Evolutionary conservation across 805 yeast species (phyloP), one percentile per base, ranked within the genome.

Genomic region (Blastobotrys terrestris): DNA sequence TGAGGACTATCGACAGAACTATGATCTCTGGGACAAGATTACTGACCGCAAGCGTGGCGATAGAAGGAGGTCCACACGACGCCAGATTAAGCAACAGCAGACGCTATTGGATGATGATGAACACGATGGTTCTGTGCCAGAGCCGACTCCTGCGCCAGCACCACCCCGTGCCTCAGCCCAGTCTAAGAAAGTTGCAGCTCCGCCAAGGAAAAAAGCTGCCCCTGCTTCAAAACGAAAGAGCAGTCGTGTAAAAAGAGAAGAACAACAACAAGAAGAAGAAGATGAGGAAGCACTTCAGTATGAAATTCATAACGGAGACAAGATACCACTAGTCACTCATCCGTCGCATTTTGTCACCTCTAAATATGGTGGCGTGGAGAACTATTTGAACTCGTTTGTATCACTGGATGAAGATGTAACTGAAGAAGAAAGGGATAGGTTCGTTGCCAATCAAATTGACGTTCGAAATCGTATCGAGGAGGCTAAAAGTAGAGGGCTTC

Each of bases 321-420:
- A 14, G 39, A 46, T 71, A 20, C 82, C 77, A 44, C 66, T 75
- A 2, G 71, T 83, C 3, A 76, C 85, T 0, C 84, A 84, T 59
- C 90, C 91, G 5, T 68, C 72, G 21, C 86, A 83, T 66, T 72
- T 71, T 5, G 66, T 77, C 0, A 8, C 5, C 2, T 61, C 66
- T 4, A 62, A 72, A 49, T 79, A 66, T 56, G 57, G 57, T 4
- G 66, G 67, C 18, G 57, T 85, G 42, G 70, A 67, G 4, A 71
- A 65, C 0, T 79, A 76, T 56, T 67, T 87, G 31, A 57, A 68
- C n/a, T 80, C 88, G 0, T 87, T 74, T 65, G 76, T 72, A 52
- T 71, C 79, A 0, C 67, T 85, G 14, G 82, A 82, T 16, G 91
- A 84, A 52, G 89, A 84, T 58, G 66, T 83, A 47, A 64, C 79